Conservation (phyloP, 1,284 basidiomycete species). For the Earliella scabrosa region DNA sequence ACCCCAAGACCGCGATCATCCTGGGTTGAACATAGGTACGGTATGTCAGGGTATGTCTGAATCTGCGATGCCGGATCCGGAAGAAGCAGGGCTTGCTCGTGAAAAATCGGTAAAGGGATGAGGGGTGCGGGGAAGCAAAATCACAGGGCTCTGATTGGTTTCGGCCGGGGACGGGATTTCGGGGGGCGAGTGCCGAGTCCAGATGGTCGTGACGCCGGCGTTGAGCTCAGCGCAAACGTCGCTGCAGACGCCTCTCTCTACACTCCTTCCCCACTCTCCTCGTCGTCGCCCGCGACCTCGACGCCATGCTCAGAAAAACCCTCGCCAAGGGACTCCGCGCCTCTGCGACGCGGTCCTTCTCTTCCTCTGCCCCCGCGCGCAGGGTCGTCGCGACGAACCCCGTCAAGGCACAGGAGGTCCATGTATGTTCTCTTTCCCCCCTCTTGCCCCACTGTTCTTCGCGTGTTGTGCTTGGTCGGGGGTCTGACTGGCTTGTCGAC, state of each 20-base stretch:
- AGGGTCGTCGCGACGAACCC: constrained; percentile 79
- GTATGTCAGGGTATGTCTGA: background rate
- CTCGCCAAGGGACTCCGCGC: constrained; percentile 47
- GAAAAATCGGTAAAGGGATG: background rate
- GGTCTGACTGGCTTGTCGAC: constrained; percentile 53
- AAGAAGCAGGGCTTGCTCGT: background rate
- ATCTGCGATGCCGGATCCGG: background rate
- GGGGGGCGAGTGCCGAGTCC: constrained; percentile 26
- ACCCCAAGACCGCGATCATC: too few species aligned
- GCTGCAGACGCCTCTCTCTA: constrained; percentile 17
- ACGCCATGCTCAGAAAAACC: constrained; percentile 40
- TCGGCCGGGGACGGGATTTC: constrained; percentile 32
- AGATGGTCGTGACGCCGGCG: constrained; percentile 14
- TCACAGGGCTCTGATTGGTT: constrained; percentile 29
- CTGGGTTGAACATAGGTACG: too few species aligned
- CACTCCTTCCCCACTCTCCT: constrained; percentile 24
- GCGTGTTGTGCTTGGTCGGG: constrained; percentile 22
- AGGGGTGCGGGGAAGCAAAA: constrained; percentile 18
- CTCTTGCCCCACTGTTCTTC: constrained; percentile 4
- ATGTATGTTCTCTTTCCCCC: constrained; percentile 47
- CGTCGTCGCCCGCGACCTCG: constrained; percentile 27
- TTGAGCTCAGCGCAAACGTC: background rate
- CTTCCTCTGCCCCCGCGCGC: constrained; percentile 58
- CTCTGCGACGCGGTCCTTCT: constrained; percentile 58
- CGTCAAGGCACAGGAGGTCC: constrained; percentile 83